Conservation (phyloP, 345 rosid species). For the Carallia brachiata region DNA sequence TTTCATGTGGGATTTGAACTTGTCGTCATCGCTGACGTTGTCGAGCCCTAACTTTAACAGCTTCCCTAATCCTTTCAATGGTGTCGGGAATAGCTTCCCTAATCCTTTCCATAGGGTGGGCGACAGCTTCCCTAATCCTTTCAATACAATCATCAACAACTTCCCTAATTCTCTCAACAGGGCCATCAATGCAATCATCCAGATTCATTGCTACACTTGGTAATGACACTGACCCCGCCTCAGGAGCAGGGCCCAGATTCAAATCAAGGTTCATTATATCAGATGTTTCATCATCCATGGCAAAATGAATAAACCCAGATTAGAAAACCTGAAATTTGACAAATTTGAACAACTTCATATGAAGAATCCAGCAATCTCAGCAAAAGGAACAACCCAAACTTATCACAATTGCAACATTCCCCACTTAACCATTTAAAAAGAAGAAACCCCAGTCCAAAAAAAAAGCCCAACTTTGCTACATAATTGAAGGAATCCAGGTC, state of each 20-base stretch:
- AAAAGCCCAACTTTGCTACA: constrained; percentile 6
- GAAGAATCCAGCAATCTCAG: neutral
- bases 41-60: constrained; percentile 51
- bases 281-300: constrained; percentile 70
- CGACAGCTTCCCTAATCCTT: constrained; percentile 35
- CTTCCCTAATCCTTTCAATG: constrained; percentile 52
- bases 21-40: constrained; percentile 57
- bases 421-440: neutral
- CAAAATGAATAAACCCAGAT: constrained; percentile 20
- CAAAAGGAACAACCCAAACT: neutral
- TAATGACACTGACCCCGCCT: constrained; percentile 43
- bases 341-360: constrained; percentile 9
- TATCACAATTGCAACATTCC: constrained; percentile 9
- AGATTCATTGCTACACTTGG: constrained; percentile 47
- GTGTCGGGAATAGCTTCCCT: constrained; percentile 43
- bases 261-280: constrained; percentile 95
- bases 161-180: constrained; percentile 38
- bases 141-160: constrained; percentile 43
- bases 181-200: constrained; percentile 61
- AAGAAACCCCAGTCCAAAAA: neutral
- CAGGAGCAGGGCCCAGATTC: constrained; percentile 90
- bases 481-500: constrained; percentile 4
- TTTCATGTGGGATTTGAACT: constrained; percentile 42
- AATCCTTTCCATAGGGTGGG: constrained; percentile 45
- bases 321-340: constrained; percentile 17